Percentiles rank a stretch among this genome's conserved stretches.
Conservation (phyloP, 2,329 filamentous ascomycete species). For the Fusarium sp. region DNA sequence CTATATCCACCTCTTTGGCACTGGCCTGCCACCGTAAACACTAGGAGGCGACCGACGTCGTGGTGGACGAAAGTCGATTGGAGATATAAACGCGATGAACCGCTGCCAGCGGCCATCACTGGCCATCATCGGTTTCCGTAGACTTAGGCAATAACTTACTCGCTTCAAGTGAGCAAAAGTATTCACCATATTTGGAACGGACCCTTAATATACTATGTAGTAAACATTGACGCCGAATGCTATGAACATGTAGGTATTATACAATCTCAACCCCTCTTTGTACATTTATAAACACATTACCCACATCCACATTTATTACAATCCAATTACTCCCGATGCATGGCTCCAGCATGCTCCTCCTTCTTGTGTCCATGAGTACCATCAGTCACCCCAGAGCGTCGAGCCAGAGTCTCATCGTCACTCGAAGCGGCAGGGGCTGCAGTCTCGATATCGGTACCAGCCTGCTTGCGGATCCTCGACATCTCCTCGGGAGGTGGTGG, state of each 20-base stretch:
- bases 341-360: slow-evolving; percentile 29
- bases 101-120: too few species aligned
- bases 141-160: too few species aligned
- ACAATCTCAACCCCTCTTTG: neutral
- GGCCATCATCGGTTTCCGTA: too few species aligned
- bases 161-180: too few species aligned
- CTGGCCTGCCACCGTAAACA: too few species aligned
- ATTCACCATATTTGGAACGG: too few species aligned
- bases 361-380: slow-evolving; percentile 18
- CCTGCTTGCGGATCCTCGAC: slow-evolving; percentile 56
- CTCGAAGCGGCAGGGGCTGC: slow-evolving; percentile 13
- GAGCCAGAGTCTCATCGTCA: slow-evolving; percentile 38
- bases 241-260: slow-evolving; percentile 3
- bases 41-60: too few species aligned
- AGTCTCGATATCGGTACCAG: slow-evolving; percentile 55
- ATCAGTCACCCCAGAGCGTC: slow-evolving; percentile 19
- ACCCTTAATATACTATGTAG: too few species aligned
- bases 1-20: too few species aligned
- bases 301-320: neutral
- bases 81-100: too few species aligned
- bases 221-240: neutral
- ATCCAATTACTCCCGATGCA: slow-evolving; percentile 25
- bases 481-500: slow-evolving; percentile 60
- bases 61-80: too few species aligned
- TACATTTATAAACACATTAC: neutral